Evolutionary conservation across 441 rosid species (phyloP).

Genomic region (Populus tomentosa): DNA sequence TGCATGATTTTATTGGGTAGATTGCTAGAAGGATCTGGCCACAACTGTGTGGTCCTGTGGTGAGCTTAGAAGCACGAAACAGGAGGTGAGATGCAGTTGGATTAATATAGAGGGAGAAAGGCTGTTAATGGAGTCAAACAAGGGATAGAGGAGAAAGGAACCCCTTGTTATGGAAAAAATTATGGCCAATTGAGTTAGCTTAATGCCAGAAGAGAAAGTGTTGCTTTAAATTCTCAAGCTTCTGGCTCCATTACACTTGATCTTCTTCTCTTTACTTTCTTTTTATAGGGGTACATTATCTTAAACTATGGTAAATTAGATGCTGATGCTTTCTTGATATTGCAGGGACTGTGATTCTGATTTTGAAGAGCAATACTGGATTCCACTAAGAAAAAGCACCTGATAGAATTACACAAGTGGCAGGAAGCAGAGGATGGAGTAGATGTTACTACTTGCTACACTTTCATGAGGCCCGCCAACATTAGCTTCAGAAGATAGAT

Average conservation of each 20-base stretch:
- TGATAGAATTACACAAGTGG: background rate
- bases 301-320: background rate
- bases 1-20: background rate
- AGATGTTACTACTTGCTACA: conserved; percentile 14
- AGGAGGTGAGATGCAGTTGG: background rate
- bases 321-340: background rate
- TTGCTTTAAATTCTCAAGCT: background rate
- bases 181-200: background rate
- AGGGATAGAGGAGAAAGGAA: background rate
- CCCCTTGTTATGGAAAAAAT: background rate
- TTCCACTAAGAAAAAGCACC: background rate
- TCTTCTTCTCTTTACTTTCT: background rate
- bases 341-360: background rate
- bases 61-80: background rate
- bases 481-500: conserved; percentile 43
- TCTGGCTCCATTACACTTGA: background rate
- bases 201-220: background rate
- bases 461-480: conserved; percentile 24
- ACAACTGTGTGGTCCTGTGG: background rate
- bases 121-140: background rate
- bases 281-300: background rate
- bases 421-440: conserved; percentile 21
- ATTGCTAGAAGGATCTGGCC: background rate
- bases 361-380: background rate
- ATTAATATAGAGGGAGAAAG: background rate